Base-by-base conservation (phyloP, 805 yeast genomes). In the Ogataea corticis region DNA sequence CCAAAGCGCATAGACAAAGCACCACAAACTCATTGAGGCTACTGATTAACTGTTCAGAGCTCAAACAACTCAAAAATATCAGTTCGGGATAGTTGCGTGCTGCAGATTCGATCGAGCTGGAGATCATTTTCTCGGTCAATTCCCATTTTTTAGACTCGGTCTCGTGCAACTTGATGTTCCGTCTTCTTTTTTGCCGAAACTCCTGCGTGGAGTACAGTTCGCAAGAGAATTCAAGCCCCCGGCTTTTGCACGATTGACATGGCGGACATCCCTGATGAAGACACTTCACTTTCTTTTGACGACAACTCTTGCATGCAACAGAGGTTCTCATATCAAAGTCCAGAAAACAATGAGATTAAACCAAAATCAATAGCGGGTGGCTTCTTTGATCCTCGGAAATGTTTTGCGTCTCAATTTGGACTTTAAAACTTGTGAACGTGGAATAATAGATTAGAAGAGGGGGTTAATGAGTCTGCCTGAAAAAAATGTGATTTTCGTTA, bases 321-420 rank as follows among this genome's bases (percentile, higher is more conserved):
- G 52, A 29, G 11, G 47, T 50, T 37, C 55, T 48, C 55, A 51
- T 51, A 16, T 13, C n/a, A n/a, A n/a, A n/a, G n/a, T n/a, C n/a
- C n/a, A n/a, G n/a, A n/a, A n/a, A n/a, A n/a, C n/a, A n/a, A n/a
- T n/a, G n/a, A n/a, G n/a, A n/a, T n/a, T n/a, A n/a, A n/a, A n/a
- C n/a, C n/a, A n/a, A n/a, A n/a, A n/a, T n/a, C n/a, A n/a, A n/a
- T n/a, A n/a, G n/a, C n/a, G n/a, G n/a, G n/a, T n/a, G n/a, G n/a
- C n/a, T n/a, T n/a, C n/a, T n/a, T n/a, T n/a, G n/a, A n/a, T n/a
- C 10, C 17, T 33, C 38, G 38, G 29, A 19, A 21, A 34, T 34
- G 28, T 21, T 19, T 34, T 19, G 29, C 38, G 38, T n/a, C 3
- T 13, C 13, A 7, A 13, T 12, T 4, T 28, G 13, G 14, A 7